Conservation (phyloP, 371 early-diverging fungal genomes). For the Thermomucor indicae-seudaticae region DNA sequence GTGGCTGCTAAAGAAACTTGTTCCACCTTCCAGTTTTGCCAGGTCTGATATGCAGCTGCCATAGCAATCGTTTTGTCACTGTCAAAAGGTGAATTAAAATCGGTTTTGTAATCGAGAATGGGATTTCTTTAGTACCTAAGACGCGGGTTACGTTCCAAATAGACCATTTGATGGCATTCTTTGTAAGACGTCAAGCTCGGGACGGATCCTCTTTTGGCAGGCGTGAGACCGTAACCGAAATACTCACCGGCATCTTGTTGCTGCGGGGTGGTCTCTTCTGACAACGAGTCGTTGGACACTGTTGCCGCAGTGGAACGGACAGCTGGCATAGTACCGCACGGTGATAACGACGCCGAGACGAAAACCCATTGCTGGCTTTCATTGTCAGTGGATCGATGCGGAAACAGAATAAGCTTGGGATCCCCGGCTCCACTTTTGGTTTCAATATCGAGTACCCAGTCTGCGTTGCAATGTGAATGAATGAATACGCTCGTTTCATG, state of each 20-base stretch:
- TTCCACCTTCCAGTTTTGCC: slow-evolving; percentile 37
- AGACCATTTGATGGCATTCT: slow-evolving; percentile 31
- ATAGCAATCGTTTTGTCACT: slow-evolving; percentile 47
- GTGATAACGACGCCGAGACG: slow-evolving; percentile 17
- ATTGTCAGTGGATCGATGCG: slow-evolving; percentile 36
- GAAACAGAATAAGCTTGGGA: slow-evolving; percentile 37
- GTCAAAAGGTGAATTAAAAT: not conserved
- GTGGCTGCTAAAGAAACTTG: slow-evolving; percentile 14
- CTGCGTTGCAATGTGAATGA: slow-evolving; percentile 29
- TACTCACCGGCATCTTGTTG: slow-evolving; percentile 5
- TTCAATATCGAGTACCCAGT: slow-evolving; percentile 46
- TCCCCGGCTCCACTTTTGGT: slow-evolving; percentile 6
- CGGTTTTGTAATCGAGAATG: not conserved
- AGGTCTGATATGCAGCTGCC: slow-evolving; percentile 46
- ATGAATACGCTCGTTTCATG: slow-evolving; percentile 22
- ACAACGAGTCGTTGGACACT: slow-evolving; percentile 1
- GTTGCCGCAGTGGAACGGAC: slow-evolving; percentile 15
- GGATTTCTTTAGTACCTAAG: slow-evolving; percentile 17
- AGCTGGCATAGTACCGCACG: too few relatives aligned
- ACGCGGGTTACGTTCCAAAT: slow-evolving; percentile 16
- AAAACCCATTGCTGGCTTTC: slow-evolving; percentile 45
- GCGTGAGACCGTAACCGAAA: slow-evolving; percentile 29
- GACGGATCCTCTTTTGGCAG: slow-evolving; percentile 41
- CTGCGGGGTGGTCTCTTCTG: not conserved
- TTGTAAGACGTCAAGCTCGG: slow-evolving; percentile 28